Percentiles rank a stretch among this genome's conserved stretches.
These are phyloP conservation scores for Emergomyces pasteurianus DNA, from an alignment of 2,329 filamentous ascomycete genomes.

Conservation along the genomic window DNA sequence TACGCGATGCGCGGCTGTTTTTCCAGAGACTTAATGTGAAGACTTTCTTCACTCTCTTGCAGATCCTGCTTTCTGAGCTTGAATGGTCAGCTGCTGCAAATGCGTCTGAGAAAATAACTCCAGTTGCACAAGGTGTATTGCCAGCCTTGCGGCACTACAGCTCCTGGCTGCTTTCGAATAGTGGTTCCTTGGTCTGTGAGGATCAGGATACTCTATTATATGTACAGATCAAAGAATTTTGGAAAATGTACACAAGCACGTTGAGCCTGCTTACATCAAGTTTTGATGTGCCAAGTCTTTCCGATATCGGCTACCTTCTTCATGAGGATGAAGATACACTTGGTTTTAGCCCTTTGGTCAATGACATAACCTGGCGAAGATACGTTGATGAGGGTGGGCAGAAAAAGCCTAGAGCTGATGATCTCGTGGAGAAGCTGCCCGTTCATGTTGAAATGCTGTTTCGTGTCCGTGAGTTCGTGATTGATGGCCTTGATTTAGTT, in stretches of 20 bases:
- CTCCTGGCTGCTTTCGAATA: conserved; percentile 51
- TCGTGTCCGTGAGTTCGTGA: conserved; percentile 50
- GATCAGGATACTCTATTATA: conserved; percentile 42
- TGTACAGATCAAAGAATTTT: conserved; percentile 49
- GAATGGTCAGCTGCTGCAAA: conserved; percentile 38
- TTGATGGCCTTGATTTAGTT: conserved; percentile 49
- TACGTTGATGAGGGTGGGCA: conserved; percentile 37
- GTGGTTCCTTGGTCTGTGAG: conserved; percentile 42
- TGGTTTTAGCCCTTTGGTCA: conserved; percentile 50
- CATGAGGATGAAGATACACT: conserved; percentile 57
- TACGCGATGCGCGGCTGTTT: conserved; percentile 37
- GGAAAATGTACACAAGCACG: conserved; percentile 53
- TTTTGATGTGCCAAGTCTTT: conserved; percentile 47
- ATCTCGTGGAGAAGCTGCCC: conserved; percentile 40
- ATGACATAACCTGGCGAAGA: conserved; percentile 37
- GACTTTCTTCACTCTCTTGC: conserved; percentile 60
- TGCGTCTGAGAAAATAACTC: conserved; percentile 42
- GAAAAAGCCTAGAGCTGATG: conserved; percentile 42
- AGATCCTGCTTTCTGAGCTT: conserved; percentile 58
- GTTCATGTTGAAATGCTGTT: conserved; percentile 55
- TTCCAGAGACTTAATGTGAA: conserved; percentile 67
- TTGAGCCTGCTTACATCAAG: conserved; percentile 47
- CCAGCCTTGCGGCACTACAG: conserved; percentile 56
- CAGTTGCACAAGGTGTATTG: conserved; percentile 48
- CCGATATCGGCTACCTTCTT: conserved; percentile 49